These are phyloP conservation scores for Rhodotorula sp. DNA, from an alignment of 1,284 basidiomycete genomes.

Conservation along the genomic window DNA sequence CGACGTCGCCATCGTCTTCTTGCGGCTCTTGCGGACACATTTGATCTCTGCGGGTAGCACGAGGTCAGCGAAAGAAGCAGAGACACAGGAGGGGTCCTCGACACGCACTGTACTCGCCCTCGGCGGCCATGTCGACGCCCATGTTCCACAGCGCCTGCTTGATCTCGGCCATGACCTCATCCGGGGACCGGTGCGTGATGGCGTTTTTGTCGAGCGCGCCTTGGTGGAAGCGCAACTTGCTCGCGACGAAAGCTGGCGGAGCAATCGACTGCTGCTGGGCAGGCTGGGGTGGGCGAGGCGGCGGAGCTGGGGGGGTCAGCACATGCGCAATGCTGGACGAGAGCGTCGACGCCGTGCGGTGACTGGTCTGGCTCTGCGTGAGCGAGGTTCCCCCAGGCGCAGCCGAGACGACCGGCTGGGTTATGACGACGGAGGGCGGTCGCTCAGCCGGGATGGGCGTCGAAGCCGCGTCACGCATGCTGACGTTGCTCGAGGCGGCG, in stretches of 20 bases:
- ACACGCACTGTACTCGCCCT: conserved; percentile 72
- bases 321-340: conserved; percentile 4
- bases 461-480: conserved; percentile 15
- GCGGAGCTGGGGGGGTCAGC: conserved; percentile 14
- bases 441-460: conserved; percentile 4
- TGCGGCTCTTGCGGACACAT: conserved; percentile 42
- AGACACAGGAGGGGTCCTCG: too few relatives aligned
- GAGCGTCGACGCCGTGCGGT: conserved; percentile 9
- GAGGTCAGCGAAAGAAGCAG: background rate
- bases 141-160: conserved; percentile 74
- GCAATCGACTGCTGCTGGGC: background rate
- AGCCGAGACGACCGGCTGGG: background rate
- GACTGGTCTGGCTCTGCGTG: conserved; percentile 44
- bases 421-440: background rate
- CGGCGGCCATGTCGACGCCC: conserved; percentile 84
- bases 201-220: conserved; percentile 91
- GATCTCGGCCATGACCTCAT: conserved; percentile 83
- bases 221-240: conserved; percentile 76
- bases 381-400: conserved; percentile 37
- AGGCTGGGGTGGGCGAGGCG: background rate
- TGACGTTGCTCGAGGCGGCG: conserved; percentile 7
- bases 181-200: conserved; percentile 77
- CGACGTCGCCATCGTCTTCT: conserved; percentile 42
- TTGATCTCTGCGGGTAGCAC: conserved; percentile 34
- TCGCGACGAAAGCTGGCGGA: conserved; percentile 35